phyloP scores from a whole-genome alignment of 306 rosid species.

The Pterocarpus macrocarpus region DNA sequence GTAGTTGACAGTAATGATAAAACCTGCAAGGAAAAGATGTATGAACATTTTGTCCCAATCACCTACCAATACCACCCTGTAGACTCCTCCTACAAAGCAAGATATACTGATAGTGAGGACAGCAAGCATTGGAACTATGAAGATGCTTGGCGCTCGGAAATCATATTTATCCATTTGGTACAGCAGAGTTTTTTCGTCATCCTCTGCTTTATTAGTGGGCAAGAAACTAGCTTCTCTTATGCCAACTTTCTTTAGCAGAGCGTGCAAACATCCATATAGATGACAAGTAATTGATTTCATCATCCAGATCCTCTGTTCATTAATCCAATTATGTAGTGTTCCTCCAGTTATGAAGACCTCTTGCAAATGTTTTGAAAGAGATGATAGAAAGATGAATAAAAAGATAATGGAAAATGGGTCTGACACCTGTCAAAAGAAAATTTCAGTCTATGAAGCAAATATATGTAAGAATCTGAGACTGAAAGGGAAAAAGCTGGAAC shows the following conservation, averaged over 20 bases:
- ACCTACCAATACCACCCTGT: constrained; percentile 48
- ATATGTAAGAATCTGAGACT: constrained; percentile 26
- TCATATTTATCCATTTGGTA: constrained; percentile 66
- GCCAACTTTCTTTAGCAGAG: constrained; percentile 63
- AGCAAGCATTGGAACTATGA: constrained; percentile 65
- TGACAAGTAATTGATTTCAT: constrained; percentile 60
- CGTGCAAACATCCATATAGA: constrained; percentile 66
- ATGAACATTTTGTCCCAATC: constrained; percentile 50
- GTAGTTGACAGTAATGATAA: constrained; percentile 43
- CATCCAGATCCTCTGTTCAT: constrained; percentile 83
- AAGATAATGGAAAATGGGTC: constrained; percentile 54
- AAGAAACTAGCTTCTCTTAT: constrained; percentile 63
- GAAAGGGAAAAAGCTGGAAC: not conserved
- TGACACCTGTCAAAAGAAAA: constrained; percentile 55
- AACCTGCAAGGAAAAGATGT: constrained; percentile 49
- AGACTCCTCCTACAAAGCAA: constrained; percentile 58
- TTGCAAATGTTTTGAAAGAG: constrained; percentile 47
- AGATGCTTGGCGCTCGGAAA: constrained; percentile 61
- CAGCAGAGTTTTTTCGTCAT: constrained; percentile 51
- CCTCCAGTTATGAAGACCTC: constrained; percentile 66
- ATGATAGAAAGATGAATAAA: constrained; percentile 59
- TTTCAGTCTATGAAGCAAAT: constrained; percentile 18
- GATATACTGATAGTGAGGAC: constrained; percentile 58
- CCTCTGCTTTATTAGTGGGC: constrained; percentile 68
- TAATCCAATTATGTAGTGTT: constrained; percentile 57